These are phyloP conservation scores for Exophiala xenobiotica DNA, from an alignment of 2,329 filamentous ascomycete species.

Conservation along the genomic window DNA sequence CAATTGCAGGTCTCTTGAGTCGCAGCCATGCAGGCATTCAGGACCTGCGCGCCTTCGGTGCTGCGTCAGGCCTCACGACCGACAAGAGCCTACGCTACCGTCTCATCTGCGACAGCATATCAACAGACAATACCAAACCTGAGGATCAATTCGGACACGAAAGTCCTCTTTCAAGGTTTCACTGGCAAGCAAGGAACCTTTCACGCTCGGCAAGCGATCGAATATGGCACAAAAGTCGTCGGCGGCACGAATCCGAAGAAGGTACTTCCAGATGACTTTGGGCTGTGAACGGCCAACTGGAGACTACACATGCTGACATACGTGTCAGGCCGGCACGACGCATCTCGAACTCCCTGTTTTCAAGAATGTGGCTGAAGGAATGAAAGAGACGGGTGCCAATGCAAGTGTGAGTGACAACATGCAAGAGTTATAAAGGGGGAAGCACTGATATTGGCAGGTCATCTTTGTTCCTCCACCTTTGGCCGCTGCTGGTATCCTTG, in stretches of 20 bases:
- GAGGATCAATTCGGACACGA: constrained; percentile 88
- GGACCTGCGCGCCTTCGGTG: constrained; percentile 69
- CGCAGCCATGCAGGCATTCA: constrained; percentile 74
- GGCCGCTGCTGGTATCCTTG: constrained; percentile 92
- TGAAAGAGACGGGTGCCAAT: constrained; percentile 85
- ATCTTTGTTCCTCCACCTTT: constrained; percentile 92
- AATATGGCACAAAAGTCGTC: constrained; percentile 97
- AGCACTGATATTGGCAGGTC: constrained; percentile 12
- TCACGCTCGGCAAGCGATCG: constrained; percentile 95
- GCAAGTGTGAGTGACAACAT: constrained; percentile 63
- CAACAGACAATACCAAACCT: constrained; percentile 74
- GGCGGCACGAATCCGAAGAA: constrained; percentile 99
- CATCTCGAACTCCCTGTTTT: constrained; percentile 94
- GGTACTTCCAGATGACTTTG: constrained; percentile 31
- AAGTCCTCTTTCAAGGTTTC: constrained; percentile 88
- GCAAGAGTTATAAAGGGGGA: neutral
- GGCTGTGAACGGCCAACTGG: neutral
- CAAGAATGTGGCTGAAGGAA: constrained; percentile 79
- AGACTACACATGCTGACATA: constrained; percentile 5
- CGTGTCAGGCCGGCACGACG: constrained; percentile 65
- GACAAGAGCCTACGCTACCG: constrained; percentile 67
- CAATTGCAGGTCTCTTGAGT: constrained; percentile 4
- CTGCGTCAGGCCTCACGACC: constrained; percentile 63
- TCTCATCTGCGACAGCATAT: constrained; percentile 61
- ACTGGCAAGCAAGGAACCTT: constrained; percentile 51